Percentiles rank a stretch among this genome's conserved stretches.
Conservation (phyloP, 176 grass and related monocot species). For the Lolium multiflorum region DNA sequence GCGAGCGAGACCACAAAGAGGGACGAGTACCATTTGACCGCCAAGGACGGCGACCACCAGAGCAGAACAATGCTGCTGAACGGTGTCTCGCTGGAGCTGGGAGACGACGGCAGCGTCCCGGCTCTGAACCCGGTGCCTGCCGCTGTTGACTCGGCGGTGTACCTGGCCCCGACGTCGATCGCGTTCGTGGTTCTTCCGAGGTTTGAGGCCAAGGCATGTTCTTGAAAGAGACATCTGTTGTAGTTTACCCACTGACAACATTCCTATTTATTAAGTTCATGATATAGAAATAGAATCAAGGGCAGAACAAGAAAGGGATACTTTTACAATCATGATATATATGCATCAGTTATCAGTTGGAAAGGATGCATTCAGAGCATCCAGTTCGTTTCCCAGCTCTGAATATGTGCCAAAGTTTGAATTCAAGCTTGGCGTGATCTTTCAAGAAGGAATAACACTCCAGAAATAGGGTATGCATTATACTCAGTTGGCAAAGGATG, state of each 20-base stretch:
- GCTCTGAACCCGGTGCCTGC: conserved; percentile 52
- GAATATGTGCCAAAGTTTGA: too few species aligned
- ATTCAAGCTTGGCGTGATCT: too few species aligned
- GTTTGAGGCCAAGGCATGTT: conserved; percentile 84
- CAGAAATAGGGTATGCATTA: too few species aligned
- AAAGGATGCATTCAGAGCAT: too few species aligned
- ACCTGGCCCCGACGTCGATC: conserved; percentile 72
- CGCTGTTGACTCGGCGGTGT: conserved; percentile 44
- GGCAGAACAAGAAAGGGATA: background rate
- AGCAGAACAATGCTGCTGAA: conserved; percentile 92
- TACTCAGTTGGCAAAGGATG: too few species aligned
- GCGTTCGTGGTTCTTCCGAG: conserved; percentile 81
- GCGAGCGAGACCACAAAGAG: conserved; percentile 46
- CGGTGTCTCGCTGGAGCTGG: conserved; percentile 58
- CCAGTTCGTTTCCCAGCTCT: too few species aligned
- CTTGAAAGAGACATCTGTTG: background rate
- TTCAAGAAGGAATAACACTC: too few species aligned
- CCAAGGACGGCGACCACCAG: conserved; percentile 60
- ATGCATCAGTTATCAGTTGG: background rate
- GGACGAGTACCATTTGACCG: conserved; percentile 90
- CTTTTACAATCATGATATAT: background rate
- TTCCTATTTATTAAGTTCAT: background rate
- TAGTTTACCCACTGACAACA: background rate
- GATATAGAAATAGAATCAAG: background rate
- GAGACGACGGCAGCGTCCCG: conserved; percentile 55